phyloP scores from a whole-genome alignment of 2,329 filamentous ascomycete genomes.

The Escovopsis sp. region DNA sequence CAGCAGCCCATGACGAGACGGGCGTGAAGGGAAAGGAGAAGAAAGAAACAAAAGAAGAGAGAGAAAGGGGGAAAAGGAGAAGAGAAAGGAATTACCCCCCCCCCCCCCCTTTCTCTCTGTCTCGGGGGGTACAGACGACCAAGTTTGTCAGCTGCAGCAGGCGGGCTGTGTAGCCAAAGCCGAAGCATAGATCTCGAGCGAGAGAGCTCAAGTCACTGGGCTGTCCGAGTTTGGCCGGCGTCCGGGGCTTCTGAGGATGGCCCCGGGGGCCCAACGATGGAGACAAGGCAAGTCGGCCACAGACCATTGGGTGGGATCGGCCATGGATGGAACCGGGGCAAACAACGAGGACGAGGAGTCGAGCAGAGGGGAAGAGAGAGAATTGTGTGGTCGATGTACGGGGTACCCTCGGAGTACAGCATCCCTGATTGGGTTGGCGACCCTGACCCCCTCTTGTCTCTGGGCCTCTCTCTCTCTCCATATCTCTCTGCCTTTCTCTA shows the following conservation, averaged over 20 bases:
- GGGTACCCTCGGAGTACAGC: constrained; percentile 3
- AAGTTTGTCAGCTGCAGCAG: constrained; percentile 4
- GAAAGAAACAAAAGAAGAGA: not conserved
- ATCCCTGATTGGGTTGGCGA: not conserved
- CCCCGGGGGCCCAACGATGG: too few species aligned
- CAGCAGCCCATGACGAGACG: too few species aligned
- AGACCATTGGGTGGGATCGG: constrained; percentile 4
- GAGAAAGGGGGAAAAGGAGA: not conserved
- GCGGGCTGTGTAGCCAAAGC: constrained; percentile 4
- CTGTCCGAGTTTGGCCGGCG: constrained; percentile 1
- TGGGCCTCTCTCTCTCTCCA: too few species aligned
- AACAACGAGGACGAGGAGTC: constrained; percentile 1
- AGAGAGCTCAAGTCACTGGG: constrained; percentile 1
- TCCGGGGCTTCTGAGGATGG: too few species aligned
- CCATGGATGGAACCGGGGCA: constrained; percentile 1
- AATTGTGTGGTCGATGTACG: not conserved
- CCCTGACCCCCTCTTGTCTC: not conserved
- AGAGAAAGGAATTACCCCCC: not conserved
- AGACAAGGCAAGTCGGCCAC: not conserved
- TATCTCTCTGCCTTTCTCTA: too few species aligned
- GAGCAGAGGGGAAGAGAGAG: not conserved
- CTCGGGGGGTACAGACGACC: constrained; percentile 1
- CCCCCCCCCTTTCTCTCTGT: not conserved
- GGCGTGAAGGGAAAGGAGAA: too few species aligned
- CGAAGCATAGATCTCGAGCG: too few species aligned